phyloP scores from a whole-genome alignment of 805 yeast species.

The Lachancea quebecensis region DNA sequence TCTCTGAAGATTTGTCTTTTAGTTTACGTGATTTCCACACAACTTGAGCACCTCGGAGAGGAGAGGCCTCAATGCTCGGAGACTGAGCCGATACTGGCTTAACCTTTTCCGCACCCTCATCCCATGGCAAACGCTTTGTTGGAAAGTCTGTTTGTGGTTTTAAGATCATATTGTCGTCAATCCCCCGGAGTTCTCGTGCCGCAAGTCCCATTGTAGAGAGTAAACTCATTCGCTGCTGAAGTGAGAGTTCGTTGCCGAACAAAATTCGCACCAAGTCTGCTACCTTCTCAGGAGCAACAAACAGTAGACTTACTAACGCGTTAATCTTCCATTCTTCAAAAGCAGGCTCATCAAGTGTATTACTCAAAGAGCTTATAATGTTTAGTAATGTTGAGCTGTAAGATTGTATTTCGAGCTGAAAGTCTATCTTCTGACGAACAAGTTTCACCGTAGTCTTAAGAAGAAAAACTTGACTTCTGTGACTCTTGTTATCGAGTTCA shows the following conservation, averaged over 20 bases:
- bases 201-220: conserved; percentile 63
- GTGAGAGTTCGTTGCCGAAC: conserved; percentile 66
- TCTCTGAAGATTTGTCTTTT: background rate
- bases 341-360: conserved; percentile 46
- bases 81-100: background rate
- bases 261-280: conserved; percentile 38
- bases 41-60: conserved; percentile 12
- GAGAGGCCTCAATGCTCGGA: no score
- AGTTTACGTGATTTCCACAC: conserved; percentile 34
- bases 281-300: conserved; percentile 43
- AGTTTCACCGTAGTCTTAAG: conserved; percentile 40
- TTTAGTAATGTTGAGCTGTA: conserved; percentile 50
- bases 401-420: conserved; percentile 53
- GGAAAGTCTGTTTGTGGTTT: conserved; percentile 31
- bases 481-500: conserved; percentile 37
- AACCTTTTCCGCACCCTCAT: background rate
- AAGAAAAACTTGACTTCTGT: conserved; percentile 37
- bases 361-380: conserved; percentile 45
- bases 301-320: conserved; percentile 57
- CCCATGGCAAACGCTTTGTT: conserved; percentile 21
- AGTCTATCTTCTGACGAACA: conserved; percentile 54
- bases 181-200: conserved; percentile 65
- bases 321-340: conserved; percentile 65
- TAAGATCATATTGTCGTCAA: conserved; percentile 43
- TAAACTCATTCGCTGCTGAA: conserved; percentile 68